Evolutionary conservation across 108 stramenopile genomes (phyloP), one percentile per base, ranked within the genome.

Genomic region (Cyclostephanos invisitatus): DNA sequence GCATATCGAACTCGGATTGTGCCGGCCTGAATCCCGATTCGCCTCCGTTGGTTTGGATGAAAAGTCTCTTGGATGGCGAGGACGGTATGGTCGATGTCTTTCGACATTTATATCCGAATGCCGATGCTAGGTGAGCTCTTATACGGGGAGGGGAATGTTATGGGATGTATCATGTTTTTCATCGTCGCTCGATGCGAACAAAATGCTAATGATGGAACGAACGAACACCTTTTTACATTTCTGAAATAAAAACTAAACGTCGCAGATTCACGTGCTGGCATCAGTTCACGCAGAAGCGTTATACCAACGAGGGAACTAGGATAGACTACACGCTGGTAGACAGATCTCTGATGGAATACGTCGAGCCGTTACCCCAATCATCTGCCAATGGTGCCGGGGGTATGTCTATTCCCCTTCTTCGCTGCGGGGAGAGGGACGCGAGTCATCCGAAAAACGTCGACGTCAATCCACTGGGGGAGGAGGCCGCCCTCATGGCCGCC

Each of bases 251-350:
- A n/a, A n/a, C n/a, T n/a, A n/a, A n/a, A 48, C 36, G 21, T 28
- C 24, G 10, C 48, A 74, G 96, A 59, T 97, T 88, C 74, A 96
- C 96, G 14, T 94, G 92, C 69, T 97, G 93, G 93, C 59, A 96
- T 75, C 96, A 97, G 74, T 86, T 81, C 61, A 91, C 80, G 32
- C 94, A 97, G 46, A 75, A 70, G 60, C 60, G 96, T 66, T 96
- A 93, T 62, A 73, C 75, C 28, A 97, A 97, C 72, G 86, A 87
- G 69, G 96, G 96, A 37, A 53, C 73, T 10, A 72, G 96, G n/a
- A 96, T 97, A 40, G 96, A 97, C 70, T 97, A 87, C 74, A 89
- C 85, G 17, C 68, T 97, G 9, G 83, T 97, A 21, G 94, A 96
- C 64, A 15, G 62, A 29, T 63, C 84, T 7, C 67, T 97, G 18